Base-by-base conservation (phyloP, 73 alveolate genomes). In the Symbiodinium pilosum region DNA sequence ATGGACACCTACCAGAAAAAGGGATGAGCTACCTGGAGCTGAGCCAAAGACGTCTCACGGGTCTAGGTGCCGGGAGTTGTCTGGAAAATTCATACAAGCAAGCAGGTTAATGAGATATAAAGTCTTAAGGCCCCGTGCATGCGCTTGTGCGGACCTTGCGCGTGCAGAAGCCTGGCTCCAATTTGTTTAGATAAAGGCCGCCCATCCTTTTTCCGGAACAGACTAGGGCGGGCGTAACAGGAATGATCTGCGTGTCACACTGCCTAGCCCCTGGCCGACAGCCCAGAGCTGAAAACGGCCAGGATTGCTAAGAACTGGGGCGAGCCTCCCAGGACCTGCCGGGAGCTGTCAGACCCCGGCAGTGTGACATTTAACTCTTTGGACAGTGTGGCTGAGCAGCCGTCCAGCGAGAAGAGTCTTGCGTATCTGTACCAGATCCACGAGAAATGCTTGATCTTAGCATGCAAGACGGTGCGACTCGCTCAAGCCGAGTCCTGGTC, bases 281-380 rank as follows among this genome's bases (percentile, higher is more conserved):
- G 77, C 77, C 77, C 32, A 12, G 75, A 16, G 32, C 75, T 56
- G 77, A 64, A 21, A 14, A n/a, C 14, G 6, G 77, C 77, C 77
- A 64, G 77, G 77, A 64, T 64, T 26, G 77, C 77, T 64, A 2
- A 64, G 32, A 26, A 24, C 32, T 18, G 77, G 77, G 77, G 77
- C 77, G 32, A 64, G 77, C 21, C 77, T 64, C 77, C 41, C 28
- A 26, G 77, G 38, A 64, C 16, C 77, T 30, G 21, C 39, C 77
- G 28, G 77, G 77, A 64, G 77, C 77, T 64, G 77, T 64, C 77
- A 64, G 77, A 64, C 77, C 77, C 77, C 77, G 16, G 77, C 21
- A 30, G 77, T 64, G 77, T 18, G 77, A 36, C 77, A 64, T 64
- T 64, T 64, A 64, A 64, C 32, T 26, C 36, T 26, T 21, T 26